Conservation (phyloP, 75 land plant species). For the Cryptomeria japonica region DNA sequence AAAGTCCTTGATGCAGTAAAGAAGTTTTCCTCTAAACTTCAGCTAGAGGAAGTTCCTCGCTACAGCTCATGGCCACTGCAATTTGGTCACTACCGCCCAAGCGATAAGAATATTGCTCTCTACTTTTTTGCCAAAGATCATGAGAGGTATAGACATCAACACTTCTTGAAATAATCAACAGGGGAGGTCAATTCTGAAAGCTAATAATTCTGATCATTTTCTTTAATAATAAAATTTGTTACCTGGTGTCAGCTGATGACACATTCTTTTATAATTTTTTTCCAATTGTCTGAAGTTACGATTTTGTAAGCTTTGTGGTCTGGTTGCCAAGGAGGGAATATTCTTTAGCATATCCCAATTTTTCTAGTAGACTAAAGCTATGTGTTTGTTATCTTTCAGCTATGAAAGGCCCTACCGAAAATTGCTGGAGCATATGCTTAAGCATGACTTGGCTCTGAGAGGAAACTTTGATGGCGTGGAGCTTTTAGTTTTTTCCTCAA, state of each 20-base stretch:
- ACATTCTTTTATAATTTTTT: background rate
- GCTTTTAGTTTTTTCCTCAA: constrained; percentile 68
- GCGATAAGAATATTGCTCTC: constrained; percentile 64
- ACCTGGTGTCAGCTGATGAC: background rate
- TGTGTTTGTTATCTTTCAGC: constrained; percentile 32
- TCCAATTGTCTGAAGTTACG: background rate
- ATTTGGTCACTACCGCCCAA: constrained; percentile 40
- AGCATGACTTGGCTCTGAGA: constrained; percentile 63
- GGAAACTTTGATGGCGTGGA: constrained; percentile 54
- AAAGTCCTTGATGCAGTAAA: constrained; percentile 50
- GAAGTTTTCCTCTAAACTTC: constrained; percentile 36
- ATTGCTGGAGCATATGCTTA: constrained; percentile 56
- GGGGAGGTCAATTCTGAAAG: background rate
- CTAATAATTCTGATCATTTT: constrained; percentile 9
- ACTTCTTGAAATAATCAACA: background rate
- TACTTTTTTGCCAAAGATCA: constrained; percentile 78
- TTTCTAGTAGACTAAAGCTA: background rate
- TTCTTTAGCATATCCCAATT: background rate
- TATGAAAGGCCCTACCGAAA: constrained; percentile 56
- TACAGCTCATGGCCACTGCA: constrained; percentile 57
- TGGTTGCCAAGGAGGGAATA: background rate
- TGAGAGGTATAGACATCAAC: constrained; percentile 37
- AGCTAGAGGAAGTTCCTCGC: constrained; percentile 54
- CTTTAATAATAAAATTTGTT: background rate
- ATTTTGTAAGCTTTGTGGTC: background rate